These are phyloP conservation scores for Tolypocladium tropicale DNA, from an alignment of 2,329 filamentous ascomycete genomes.

Conservation along the genomic window DNA sequence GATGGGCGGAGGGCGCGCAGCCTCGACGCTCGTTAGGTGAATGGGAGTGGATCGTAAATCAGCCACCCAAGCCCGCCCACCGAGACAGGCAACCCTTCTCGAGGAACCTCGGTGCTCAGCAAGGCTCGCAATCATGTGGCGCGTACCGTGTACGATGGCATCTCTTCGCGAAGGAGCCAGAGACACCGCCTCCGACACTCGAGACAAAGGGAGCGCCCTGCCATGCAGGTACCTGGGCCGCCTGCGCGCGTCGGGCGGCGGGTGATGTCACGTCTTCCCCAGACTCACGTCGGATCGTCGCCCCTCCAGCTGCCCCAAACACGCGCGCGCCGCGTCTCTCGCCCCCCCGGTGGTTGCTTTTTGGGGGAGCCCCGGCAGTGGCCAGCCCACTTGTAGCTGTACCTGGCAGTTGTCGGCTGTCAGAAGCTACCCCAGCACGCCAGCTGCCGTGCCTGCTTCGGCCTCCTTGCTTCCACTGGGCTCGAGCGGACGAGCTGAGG, in stretches of 20 bases:
- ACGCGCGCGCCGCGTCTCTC: neutral
- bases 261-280: neutral
- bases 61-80: neutral
- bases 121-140: neutral
- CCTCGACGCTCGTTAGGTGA: too few species aligned
- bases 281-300: neutral
- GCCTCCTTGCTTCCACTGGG: neutral
- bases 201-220: neutral
- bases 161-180: neutral
- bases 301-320: neutral
- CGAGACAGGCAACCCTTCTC: neutral
- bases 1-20: too few species aligned
- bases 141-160: neutral
- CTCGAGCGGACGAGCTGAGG: neutral
- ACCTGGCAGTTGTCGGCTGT: neutral
- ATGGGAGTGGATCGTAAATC: too few species aligned
- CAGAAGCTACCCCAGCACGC: neutral
- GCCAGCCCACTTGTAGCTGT: neutral
- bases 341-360: neutral
- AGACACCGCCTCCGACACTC: neutral
- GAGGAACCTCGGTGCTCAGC: neutral
- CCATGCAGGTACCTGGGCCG: neutral
- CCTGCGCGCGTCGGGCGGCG: neutral
- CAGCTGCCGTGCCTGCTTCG: neutral
- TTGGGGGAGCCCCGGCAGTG: neutral